Percentiles rank a stretch among this genome's conserved stretches.
These are phyloP conservation scores for Penicillium sp. DNA, from an alignment of 2,329 filamentous ascomycete species.

Conservation along the genomic window DNA sequence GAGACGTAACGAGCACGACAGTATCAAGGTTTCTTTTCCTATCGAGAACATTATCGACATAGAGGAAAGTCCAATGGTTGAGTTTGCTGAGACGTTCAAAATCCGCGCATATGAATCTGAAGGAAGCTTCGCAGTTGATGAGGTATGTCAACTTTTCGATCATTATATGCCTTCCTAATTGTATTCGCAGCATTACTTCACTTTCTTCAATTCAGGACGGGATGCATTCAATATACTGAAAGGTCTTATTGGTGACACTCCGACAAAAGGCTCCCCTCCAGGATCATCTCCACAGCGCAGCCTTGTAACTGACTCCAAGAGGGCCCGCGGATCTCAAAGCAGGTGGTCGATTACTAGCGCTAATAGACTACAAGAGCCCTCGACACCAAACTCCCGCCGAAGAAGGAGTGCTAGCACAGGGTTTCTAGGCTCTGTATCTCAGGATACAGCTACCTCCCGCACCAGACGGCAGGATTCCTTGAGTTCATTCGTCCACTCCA, in stretches of 20 bases:
- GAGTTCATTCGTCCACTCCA: slow-evolving; percentile 75
- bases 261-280: slow-evolving; percentile 48
- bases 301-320: slow-evolving; percentile 24
- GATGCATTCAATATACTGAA: slow-evolving; percentile 82
- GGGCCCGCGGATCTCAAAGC: slow-evolving; percentile 22
- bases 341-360: slow-evolving; percentile 30
- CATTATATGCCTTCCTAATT: slow-evolving; percentile 21
- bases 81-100: slow-evolving; percentile 92
- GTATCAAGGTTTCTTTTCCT: slow-evolving; percentile 92
- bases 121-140: slow-evolving; percentile 93
- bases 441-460: slow-evolving; percentile 55
- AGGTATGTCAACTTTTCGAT: slow-evolving; percentile 58
- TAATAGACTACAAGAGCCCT: slow-evolving; percentile 19
- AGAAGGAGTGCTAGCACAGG: slow-evolving; percentile 68
- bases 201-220: slow-evolving; percentile 85
- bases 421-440: slow-evolving; percentile 58
- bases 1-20: slow-evolving; percentile 94
- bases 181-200: slow-evolving; percentile 86
- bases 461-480: slow-evolving; percentile 66
- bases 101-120: slow-evolving; percentile 91
- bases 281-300: slow-evolving; percentile 24
- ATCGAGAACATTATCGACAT: slow-evolving; percentile 89
- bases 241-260: slow-evolving; percentile 70
- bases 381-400: slow-evolving; percentile 27
- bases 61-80: slow-evolving; percentile 87